Percentiles rank a stretch among this genome's conserved stretches.
phyloP scores from a whole-genome alignment of 2,329 filamentous ascomycete species.

The Pezicula radicicola region DNA sequence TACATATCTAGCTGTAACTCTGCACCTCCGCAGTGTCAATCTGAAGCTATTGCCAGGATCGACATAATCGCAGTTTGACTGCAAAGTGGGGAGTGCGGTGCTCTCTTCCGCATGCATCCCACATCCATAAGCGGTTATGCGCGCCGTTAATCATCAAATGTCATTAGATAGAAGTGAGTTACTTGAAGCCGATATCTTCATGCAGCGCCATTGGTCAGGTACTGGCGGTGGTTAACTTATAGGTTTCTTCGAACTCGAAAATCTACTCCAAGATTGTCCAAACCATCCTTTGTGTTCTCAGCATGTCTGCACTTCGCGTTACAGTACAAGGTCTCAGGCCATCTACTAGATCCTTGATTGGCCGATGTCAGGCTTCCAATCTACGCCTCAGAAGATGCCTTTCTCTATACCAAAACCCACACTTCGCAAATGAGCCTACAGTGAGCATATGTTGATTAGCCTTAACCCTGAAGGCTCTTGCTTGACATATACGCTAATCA shows the following conservation, averaged over 20 bases:
- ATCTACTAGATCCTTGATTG: background rate
- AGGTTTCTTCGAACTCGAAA: background rate
- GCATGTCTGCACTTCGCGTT: background rate
- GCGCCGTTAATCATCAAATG: background rate
- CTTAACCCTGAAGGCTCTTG: background rate
- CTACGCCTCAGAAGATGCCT: background rate
- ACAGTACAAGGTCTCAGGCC: background rate
- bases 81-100: background rate
- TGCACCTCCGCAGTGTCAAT: too few species aligned
- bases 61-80: background rate
- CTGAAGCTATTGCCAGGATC: too few species aligned
- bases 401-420: background rate
- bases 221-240: background rate
- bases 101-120: background rate
- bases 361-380: background rate
- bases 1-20: background rate
- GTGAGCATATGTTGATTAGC: background rate
- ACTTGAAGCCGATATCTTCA: background rate
- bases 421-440: background rate
- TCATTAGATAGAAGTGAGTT: background rate
- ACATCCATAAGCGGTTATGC: background rate
- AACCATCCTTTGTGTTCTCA: background rate
- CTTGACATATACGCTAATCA: background rate
- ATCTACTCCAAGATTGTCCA: background rate
- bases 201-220: background rate